A percentile compares a stretch with the other conserved stretches of the same genome.
Conservation (phyloP, 768 basidiomycete species). For the Leccinum rimulosum region DNA sequence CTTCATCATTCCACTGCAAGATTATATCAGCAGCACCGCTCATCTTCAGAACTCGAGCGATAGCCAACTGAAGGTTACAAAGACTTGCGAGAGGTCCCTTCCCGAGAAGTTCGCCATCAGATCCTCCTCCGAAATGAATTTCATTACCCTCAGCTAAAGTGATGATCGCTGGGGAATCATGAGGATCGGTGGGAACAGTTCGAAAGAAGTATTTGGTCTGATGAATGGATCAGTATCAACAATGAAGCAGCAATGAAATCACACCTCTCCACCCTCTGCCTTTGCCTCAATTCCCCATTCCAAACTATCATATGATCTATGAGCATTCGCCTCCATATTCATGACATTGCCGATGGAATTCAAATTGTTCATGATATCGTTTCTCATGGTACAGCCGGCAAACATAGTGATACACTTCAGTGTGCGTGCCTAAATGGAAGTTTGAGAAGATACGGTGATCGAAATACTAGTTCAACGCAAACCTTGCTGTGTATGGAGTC, state of each 20-base stretch:
- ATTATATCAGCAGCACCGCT: background rate
- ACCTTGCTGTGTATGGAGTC: no score
- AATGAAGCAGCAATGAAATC: background rate
- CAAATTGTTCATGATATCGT: no score
- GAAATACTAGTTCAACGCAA: no score
- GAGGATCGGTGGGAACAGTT: no score
- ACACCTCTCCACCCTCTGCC: background rate
- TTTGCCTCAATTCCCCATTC: constrained; percentile 2
- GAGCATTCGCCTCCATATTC: background rate
- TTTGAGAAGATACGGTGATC: no score
- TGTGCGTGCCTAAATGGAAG: no score
- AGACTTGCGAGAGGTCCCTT: background rate
- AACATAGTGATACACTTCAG: no score
- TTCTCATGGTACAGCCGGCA: no score
- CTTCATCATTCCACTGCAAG: no score
- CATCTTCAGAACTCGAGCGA: constrained; percentile 4
- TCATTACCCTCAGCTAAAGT: background rate
- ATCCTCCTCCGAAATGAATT: background rate
- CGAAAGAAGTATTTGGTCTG: no score
- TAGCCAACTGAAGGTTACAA: constrained; percentile 5
- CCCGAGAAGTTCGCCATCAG: background rate
- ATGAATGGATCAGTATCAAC: background rate
- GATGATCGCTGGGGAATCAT: background rate
- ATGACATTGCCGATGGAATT: background rate
- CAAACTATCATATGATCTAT: background rate